Evolutionary conservation across 176 grass and related monocot genomes (phyloP).

Genomic region (Musa itinerans): DNA sequence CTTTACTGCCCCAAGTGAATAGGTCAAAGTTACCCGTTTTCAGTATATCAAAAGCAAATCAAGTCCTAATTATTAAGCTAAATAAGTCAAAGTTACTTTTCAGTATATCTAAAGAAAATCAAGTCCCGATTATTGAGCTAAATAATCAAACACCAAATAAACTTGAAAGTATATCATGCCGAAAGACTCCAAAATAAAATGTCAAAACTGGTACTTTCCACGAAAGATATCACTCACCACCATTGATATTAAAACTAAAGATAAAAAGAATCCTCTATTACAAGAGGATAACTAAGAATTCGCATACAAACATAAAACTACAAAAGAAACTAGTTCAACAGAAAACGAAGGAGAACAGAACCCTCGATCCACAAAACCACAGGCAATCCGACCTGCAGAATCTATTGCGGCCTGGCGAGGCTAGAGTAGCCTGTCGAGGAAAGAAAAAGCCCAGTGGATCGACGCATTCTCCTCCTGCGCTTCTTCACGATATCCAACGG

Average conservation of each 20-base stretch:
- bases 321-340: neutral
- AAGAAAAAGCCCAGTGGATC: neutral
- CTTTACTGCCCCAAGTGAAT: neutral
- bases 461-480: neutral
- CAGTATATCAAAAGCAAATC: neutral
- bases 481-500: neutral
- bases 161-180: neutral
- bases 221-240: neutral
- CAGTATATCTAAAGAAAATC: neutral
- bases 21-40: neutral
- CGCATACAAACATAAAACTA: neutral
- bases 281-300: neutral
- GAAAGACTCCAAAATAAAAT: neutral
- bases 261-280: neutral
- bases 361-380: neutral
- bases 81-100: neutral
- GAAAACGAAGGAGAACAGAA: neutral
- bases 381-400: neutral
- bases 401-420: neutral
- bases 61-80: neutral
- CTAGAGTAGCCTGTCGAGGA: neutral
- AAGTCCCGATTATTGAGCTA: neutral
- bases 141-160: neutral
- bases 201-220: neutral
- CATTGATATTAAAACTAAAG: neutral